Percentiles rank a stretch among this genome's conserved stretches.
Evolutionary conservation across 169 alveolate genomes (phyloP).

Genomic region (Eimeria zaria): DNA sequence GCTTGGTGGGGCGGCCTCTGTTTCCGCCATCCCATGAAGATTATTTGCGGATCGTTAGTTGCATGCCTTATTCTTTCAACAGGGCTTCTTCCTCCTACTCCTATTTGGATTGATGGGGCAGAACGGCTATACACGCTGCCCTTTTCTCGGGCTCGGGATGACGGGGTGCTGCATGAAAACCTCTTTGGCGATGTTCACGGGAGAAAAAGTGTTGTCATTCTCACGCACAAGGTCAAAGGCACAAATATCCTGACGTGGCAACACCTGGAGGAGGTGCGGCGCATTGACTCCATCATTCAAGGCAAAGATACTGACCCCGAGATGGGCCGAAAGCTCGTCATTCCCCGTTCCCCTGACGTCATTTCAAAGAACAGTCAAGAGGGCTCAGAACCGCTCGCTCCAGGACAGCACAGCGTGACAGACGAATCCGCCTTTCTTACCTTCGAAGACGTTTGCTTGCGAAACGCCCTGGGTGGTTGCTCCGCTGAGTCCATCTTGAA

Average conservation of each 20-base stretch:
- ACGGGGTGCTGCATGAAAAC: conserved; percentile 85
- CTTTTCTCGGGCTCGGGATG: conserved; percentile 88
- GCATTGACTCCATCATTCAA: conserved; percentile 88
- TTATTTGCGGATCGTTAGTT: conserved; percentile 62
- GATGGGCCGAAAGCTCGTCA: conserved; percentile 87
- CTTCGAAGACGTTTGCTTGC: conserved; percentile 87
- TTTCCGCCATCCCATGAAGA: conserved; percentile 78
- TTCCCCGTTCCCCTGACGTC: conserved; percentile 84
- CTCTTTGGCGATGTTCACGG: conserved; percentile 87
- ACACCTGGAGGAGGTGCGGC: conserved; percentile 86
- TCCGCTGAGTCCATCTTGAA: conserved; percentile 86
- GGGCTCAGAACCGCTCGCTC: not conserved
- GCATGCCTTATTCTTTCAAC: conserved; percentile 72
- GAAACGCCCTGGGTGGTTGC: conserved; percentile 88
- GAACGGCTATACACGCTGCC: conserved; percentile 89
- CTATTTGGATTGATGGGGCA: conserved; percentile 89
- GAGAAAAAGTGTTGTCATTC: conserved; percentile 86
- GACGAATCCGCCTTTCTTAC: conserved; percentile 86
- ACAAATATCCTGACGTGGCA: conserved; percentile 90
- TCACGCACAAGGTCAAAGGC: conserved; percentile 86
- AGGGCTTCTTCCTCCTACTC: conserved; percentile 89
- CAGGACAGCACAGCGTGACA: conserved; percentile 69
- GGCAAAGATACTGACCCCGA: conserved; percentile 90
- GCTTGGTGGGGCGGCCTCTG: conserved; percentile 80
- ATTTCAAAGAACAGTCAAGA: conserved; percentile 15